Evolutionary conservation across 306 rosid species (phyloP), one percentile per base, ranked within the genome.

Genomic region (Psophocarpus tetragonolobus): DNA sequence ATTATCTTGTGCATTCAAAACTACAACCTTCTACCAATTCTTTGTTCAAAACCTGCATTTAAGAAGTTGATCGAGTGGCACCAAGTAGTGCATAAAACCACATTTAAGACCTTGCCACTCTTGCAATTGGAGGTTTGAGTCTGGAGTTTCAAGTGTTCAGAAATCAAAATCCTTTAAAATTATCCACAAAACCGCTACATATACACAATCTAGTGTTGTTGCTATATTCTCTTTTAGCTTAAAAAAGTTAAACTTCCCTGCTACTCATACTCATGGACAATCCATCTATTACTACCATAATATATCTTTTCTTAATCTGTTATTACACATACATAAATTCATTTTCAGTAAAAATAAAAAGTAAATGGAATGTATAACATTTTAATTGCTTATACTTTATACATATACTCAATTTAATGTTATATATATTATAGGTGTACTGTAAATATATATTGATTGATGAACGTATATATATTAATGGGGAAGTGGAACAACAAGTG

Each of bases 21-120:
- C 68, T 56, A 48, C 70, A 83, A n/a, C n/a, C n/a, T n/a, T n/a
- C n/a, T n/a, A n/a, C n/a, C n/a, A 73, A 51, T 79, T 83, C 81
- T 47, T 74, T 71, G 17, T 17, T 50, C 71, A 41, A 53, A 71
- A 68, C 71, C 77, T 14, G 71, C 85, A 85, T 66, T 84, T 72
- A 71, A 61, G 80, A 76, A 35, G 8, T 56, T 78, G 29, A 66
- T 70, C 29, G 7, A 35, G 17, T 70, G 21, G 12, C 63, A 71
- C 38, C 21, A 41, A 32, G 13, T 30, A 36, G 10, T 72, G 63
- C 77, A 20, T 36, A 21, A 50, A 68, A 18, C 4, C 53, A 64
- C 42, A 67, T 50, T 56, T 58, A 79, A 75, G 64, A 13, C 77
- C 36, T 76, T 67, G 71, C 33, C 67, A 54, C 20, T 79, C 54